Percentiles rank a stretch among this genome's conserved stretches.
Evolutionary conservation across 2,329 filamentous ascomycete species (phyloP).

Genomic region (Penicillium sp.): DNA sequence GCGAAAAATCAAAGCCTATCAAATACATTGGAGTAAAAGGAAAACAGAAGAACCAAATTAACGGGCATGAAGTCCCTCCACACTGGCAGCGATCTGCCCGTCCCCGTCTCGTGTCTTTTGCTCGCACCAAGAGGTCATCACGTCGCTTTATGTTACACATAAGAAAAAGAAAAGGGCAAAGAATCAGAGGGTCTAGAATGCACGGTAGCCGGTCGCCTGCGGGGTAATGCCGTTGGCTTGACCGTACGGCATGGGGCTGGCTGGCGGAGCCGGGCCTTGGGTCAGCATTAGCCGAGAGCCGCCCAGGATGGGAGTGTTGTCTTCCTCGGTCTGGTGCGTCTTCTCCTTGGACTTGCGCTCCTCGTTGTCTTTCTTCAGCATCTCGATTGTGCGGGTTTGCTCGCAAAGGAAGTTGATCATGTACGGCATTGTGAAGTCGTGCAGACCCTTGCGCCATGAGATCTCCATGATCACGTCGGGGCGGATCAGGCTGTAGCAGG

Average conservation of each 20-base stretch:
- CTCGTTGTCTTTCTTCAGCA: conserved; percentile 93
- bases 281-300: conserved; percentile 91
- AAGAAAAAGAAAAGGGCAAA: conserved; percentile 19
- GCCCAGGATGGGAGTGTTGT: conserved; percentile 89
- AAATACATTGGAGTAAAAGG: conserved; percentile 25
- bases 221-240: conserved; percentile 84
- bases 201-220: conserved; percentile 75
- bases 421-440: conserved; percentile 98
- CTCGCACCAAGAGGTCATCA: conserved; percentile 27
- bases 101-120: conserved; percentile 24
- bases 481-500: conserved; percentile 95
- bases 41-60: conserved; percentile 21
- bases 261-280: conserved; percentile 68
- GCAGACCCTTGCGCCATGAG: conserved; percentile 91
- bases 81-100: conserved; percentile 6
- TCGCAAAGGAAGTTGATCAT: conserved; percentile 98
- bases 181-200: conserved; percentile 43
- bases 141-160: conserved; percentile 37
- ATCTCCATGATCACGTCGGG: conserved; percentile 92
- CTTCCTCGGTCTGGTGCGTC: conserved; percentile 83
- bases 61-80: conserved; percentile 18
- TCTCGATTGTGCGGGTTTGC: conserved; percentile 80
- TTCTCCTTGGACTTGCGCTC: conserved; percentile 72
- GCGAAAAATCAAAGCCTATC: conserved; percentile 13
- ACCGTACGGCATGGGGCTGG: conserved; percentile 64